phyloP scores from a whole-genome alignment of 805 yeast genomes.

The Saturnispora dispora region DNA sequence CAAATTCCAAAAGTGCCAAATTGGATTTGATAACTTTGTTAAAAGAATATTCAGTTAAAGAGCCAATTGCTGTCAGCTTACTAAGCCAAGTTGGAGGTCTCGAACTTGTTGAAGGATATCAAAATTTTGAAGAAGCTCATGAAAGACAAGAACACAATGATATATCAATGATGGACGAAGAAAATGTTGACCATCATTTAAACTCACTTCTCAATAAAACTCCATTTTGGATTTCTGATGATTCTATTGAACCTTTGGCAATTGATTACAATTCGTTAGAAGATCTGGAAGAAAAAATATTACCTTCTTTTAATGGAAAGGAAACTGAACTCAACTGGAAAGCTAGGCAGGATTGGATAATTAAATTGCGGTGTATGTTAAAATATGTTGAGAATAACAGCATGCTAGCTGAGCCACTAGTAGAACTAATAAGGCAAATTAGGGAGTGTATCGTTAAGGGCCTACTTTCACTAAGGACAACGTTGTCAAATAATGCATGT shows the following conservation, averaged over 20 bases:
- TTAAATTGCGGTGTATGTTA: constrained; percentile 47
- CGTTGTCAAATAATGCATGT: constrained; percentile 68
- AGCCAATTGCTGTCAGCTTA: constrained; percentile 18
- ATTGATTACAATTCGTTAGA: constrained; percentile 29
- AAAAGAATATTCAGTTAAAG: constrained; percentile 26
- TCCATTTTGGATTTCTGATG: constrained; percentile 1
- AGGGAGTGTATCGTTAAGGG: constrained; percentile 59
- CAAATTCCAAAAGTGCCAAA: constrained; percentile 31
- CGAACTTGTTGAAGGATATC: constrained; percentile 10
- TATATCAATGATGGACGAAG: not conserved
- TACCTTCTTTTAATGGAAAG: constrained; percentile 46
- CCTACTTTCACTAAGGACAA: constrained; percentile 69
- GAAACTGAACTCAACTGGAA: constrained; percentile 91
- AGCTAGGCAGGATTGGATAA: constrained; percentile 52
- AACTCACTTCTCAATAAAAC: not conserved
- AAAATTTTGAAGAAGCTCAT: constrained; percentile 16
- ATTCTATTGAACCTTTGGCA: constrained; percentile 12
- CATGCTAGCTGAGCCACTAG: constrained; percentile 1
- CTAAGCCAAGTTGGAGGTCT: constrained; percentile 24
- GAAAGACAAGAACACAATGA: not conserved
- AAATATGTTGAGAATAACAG: constrained; percentile 39
- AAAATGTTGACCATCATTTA: not conserved
- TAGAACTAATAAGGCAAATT: constrained; percentile 27
- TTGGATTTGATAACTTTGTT: constrained; percentile 38
- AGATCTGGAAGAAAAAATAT: constrained; percentile 22